Evolutionary conservation across 129 eudicot species (phyloP).

Genomic region (Lactuca saligna): DNA sequence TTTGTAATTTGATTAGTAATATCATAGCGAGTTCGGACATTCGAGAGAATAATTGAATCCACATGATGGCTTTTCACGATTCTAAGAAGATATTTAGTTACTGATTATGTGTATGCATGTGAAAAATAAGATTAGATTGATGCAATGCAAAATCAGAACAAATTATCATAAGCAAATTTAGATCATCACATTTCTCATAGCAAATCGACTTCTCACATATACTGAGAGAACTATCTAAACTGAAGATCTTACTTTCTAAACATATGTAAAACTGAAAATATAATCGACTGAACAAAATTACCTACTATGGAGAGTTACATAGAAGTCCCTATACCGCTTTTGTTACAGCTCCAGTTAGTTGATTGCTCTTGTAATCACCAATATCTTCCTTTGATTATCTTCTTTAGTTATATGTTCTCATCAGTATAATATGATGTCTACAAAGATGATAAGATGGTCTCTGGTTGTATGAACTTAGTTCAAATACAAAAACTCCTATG

Average conservation of each 20-base stretch:
- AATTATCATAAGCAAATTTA: neutral
- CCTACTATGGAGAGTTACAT: no score
- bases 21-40: neutral
- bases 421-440: no score
- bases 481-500: no score
- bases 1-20: slow-evolving; percentile 10
- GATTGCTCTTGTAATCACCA: no score
- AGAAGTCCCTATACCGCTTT: no score
- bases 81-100: slow-evolving; percentile 16
- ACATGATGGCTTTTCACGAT: slow-evolving; percentile 7
- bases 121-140: slow-evolving; percentile 16
- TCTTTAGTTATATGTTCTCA: no score
- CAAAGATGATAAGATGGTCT: no score
- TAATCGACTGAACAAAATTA: slow-evolving; percentile 1
- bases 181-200: neutral
- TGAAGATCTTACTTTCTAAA: slow-evolving; percentile 5
- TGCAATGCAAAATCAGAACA: slow-evolving; percentile 6
- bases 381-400: no score
- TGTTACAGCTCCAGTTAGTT: no score
- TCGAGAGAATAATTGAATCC: neutral
- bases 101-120: slow-evolving; percentile 4
- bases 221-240: slow-evolving; percentile 1
- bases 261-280: neutral
- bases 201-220: neutral
- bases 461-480: no score